A percentile compares a stretch with the other conserved stretches of the same genome.
Conservation (phyloP, 768 basidiomycete species). For the Termitomyces sp. region DNA sequence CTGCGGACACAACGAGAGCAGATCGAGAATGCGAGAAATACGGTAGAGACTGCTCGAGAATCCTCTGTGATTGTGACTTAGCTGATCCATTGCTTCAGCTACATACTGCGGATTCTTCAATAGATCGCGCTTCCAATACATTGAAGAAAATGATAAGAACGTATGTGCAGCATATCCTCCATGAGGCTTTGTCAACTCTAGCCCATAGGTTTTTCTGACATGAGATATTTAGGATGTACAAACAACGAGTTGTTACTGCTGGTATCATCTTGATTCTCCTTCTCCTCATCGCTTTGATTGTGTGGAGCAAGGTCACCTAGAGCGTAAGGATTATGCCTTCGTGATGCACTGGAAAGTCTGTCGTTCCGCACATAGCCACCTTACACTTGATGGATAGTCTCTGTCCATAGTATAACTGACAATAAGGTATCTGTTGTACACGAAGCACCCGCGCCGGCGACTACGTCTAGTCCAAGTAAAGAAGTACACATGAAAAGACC, state of each 20-base stretch:
- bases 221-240: constrained; percentile 89
- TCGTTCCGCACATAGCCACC: not conserved
- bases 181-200: constrained; percentile 11
- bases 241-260: constrained; percentile 85
- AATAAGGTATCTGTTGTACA: constrained; percentile 17
- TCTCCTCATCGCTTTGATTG: constrained; percentile 73
- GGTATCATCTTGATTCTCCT: constrained; percentile 84
- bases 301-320: constrained; percentile 59
- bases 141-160: constrained; percentile 94
- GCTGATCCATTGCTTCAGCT: constrained; percentile 44
- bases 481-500: not conserved
- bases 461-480: not conserved
- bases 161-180: constrained; percentile 39
- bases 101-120: constrained; percentile 78
- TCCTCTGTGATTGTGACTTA: not conserved
- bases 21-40: constrained; percentile 89
- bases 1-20: constrained; percentile 87
- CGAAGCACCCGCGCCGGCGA: not conserved
- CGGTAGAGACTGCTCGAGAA: constrained; percentile 40
- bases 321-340: not conserved
- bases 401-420: not conserved
- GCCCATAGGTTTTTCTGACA: constrained; percentile 29
- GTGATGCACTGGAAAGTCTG: not conserved
- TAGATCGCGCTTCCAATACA: constrained; percentile 88
- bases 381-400: not conserved